These are phyloP conservation scores for Curvularia verruculosa DNA, from an alignment of 2,329 filamentous ascomycete species.

Conservation along the genomic window DNA sequence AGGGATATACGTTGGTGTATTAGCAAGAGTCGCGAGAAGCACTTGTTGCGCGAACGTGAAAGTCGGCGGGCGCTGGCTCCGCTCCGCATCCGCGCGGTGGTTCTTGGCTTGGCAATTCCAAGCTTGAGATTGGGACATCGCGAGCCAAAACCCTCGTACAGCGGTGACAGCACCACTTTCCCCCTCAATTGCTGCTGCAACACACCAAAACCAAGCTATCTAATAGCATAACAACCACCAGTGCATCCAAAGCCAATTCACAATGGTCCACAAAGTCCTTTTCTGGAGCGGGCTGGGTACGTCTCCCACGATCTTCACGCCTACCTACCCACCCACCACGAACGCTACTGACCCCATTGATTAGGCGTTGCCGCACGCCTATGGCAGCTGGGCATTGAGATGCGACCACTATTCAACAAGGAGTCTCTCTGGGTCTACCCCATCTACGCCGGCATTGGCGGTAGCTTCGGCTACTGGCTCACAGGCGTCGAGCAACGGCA, in stretches of 20 bases:
- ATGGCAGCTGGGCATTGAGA: conserved; percentile 98
- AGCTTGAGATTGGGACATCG: conserved; percentile 26
- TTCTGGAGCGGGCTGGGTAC: conserved; percentile 94
- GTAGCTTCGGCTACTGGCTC: conserved; percentile 96
- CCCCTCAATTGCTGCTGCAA: conserved; percentile 20
- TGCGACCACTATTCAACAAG: conserved; percentile 90
- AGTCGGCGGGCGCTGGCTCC: conserved; percentile 23
- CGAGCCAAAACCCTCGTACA: conserved; percentile 23
- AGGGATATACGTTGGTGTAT: not conserved
- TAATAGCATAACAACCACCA: conserved; percentile 8
- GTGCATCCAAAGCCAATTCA: conserved; percentile 19
- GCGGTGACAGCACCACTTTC: conserved; percentile 27
- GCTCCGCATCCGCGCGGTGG: conserved; percentile 21
- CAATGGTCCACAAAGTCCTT: conserved; percentile 65
- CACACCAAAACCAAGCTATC: conserved; percentile 14
- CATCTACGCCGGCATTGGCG: conserved; percentile 82
- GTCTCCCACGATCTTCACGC: conserved; percentile 42
- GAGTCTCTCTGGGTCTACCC: conserved; percentile 91
- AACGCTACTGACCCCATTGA: conserved; percentile 27
- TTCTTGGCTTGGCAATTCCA: conserved; percentile 20
- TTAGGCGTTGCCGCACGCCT: conserved; percentile 87
- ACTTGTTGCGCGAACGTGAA: conserved; percentile 6
- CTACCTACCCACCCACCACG: conserved; percentile 14
- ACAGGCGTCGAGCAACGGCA: conserved; percentile 87
- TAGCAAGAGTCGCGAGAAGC: conserved; percentile 10